Base-by-base conservation (phyloP, 2,329 filamentous ascomycete genomes). In the Harringtonia aguacate region DNA sequence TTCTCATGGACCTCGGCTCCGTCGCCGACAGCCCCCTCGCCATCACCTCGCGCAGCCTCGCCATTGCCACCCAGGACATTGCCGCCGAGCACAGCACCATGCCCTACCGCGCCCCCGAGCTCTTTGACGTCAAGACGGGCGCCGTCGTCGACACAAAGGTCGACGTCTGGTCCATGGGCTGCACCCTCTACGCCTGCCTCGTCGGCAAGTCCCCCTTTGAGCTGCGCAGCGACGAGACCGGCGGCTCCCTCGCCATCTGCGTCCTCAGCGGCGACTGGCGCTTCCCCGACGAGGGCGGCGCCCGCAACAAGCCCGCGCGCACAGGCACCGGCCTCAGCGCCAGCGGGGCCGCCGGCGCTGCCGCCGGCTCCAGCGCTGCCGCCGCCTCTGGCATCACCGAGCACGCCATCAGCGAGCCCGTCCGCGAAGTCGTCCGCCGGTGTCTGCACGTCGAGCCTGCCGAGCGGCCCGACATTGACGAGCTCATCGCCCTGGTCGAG, bases 141-240 rank as follows among this genome's bases (percentile, higher is more conserved):
- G 81, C 83, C 39, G 78, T 87, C 41, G 84, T 98, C 57, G 92
- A 97, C 64, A 94, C 89, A 13, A 95, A 95, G 61, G 87, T 95
- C 34, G 92, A 98, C 62, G 94, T 98, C 52, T 98, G 92, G 92
- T 94, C 86, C 15, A 68, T 98, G 20, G 92, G 92, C 41, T 97
- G 92, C 69, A 97, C 92, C n/a, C 72, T 98, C 36, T 98, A 94
- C 64, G 92, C 92, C 31, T 97, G 92, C 58, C 74, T 98, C 10
- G 87, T 97, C 24, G 92, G 92, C 52, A 97, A 98, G 64, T 94
- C 86, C 14, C 92, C 92, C 3, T 98, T 98, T 56, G 92, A 98
- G 69, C 86, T 89, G 60, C 82, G 92, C 48, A 90, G 83, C 52
- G 92, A 98, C 61, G 90, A 98, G 68, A 97, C 92, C 0, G 92